Base-by-base conservation (phyloP, 2,329 filamentous ascomycete species). In the Fusarium multiceps region DNA sequence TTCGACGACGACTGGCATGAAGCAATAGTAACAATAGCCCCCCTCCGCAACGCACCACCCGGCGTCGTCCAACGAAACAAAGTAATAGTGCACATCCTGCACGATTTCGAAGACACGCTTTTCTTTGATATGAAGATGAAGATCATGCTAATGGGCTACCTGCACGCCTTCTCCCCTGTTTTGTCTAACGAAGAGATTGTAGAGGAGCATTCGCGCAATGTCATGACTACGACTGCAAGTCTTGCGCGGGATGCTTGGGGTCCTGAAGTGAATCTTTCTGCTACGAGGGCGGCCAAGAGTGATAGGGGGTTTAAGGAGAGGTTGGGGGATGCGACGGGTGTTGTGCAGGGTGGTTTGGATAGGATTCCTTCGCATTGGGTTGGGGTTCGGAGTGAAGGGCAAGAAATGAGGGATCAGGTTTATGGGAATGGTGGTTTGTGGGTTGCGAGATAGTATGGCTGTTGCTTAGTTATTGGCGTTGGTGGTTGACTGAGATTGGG, bases 141-240 rank as follows among this genome's bases (percentile, higher is more conserved):
- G 28, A 74, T 91, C 7, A 76, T 89, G 2, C 74, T 91, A 6
- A 88, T 92, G 86, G 89, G 87, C 0, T 89, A 86, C 37, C 74
- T 92, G 3, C 86, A 86, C 28, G 51, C 76, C 0, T 60, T 73
- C 4, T 64, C 80, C 0, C 74, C 72, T n/a, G n/a, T n/a, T n/a
- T n/a, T n/a, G n/a, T n/a, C n/a, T n/a, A n/a, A n/a, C n/a, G n/a
- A 78, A 3, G 74, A 77, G 0, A 55, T 77, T 1, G 28, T 79
- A 4, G 75, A 76, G 6, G 70, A 79, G 11, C 77, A 82, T 30
- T 75, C 75, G 0, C 75, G 75, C 14, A 85, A 88, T 49, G 79
- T 83, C 2, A 73, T 80, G 32, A 77, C 83, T 2, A 78, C 83
- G 0, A 72, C 85, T 14, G 81, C 82, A 10, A 87, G 84, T 51